phyloP scores from a whole-genome alignment of 768 basidiomycete genomes.

The Lyophyllum semitale region DNA sequence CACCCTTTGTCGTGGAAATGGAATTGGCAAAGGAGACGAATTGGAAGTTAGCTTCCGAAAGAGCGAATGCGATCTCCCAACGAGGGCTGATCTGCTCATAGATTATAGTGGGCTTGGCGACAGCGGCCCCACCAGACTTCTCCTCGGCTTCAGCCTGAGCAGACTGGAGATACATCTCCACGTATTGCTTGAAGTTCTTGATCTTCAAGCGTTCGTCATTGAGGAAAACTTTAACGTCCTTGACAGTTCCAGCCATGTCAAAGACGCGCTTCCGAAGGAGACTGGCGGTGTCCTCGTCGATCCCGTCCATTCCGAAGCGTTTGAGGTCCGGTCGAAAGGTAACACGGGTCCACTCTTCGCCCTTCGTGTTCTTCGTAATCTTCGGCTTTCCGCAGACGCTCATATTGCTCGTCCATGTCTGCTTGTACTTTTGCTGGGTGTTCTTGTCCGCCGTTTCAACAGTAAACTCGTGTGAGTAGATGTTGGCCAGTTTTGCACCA shows the following conservation, averaged over 20 bases:
- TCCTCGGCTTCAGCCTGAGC: constrained; percentile 70
- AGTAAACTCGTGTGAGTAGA: constrained; percentile 95
- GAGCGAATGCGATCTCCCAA: constrained; percentile 95
- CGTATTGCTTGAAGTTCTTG: constrained; percentile 96
- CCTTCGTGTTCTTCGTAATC: constrained; percentile 87
- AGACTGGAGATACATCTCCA: constrained; percentile 88
- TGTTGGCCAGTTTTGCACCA: constrained; percentile 97
- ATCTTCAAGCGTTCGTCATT: constrained; percentile 91
- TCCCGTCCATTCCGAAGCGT: constrained; percentile 88
- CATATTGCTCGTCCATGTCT: constrained; percentile 96
- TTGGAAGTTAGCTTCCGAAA: constrained; percentile 90
- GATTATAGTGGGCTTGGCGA: constrained; percentile 74
- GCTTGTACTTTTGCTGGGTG: constrained; percentile 86
- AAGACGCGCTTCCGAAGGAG: constrained; percentile 93
- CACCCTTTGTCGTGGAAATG: constrained; percentile 95
- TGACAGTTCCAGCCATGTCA: constrained; percentile 95
- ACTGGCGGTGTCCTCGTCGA: constrained; percentile 89
- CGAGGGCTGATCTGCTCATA: constrained; percentile 80
- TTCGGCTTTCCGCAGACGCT: constrained; percentile 82
- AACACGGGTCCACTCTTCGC: constrained; percentile 90
- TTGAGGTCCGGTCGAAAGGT: constrained; percentile 91
- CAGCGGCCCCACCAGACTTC: constrained; percentile 76
- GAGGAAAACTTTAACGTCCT: constrained; percentile 89
- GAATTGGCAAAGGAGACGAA: constrained; percentile 98
- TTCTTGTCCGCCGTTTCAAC: constrained; percentile 94